These are phyloP conservation scores for Verticillium alfalfae DNA, from an alignment of 2,329 filamentous ascomycete genomes.

Conservation along the genomic window DNA sequence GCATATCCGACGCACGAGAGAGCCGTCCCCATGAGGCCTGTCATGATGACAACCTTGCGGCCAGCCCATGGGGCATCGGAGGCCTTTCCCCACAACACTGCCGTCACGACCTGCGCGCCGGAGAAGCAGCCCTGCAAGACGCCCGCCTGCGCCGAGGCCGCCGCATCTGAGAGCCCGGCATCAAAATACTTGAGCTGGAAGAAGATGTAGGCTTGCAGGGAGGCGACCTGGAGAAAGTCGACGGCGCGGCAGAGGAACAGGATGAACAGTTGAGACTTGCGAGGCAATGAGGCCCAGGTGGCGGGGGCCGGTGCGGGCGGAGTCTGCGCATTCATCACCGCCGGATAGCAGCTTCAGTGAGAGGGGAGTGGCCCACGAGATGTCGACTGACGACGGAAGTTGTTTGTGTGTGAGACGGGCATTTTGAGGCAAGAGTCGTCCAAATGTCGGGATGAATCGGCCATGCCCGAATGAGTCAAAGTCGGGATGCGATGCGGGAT, in stretches of 20 bases:
- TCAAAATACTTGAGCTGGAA: conserved; percentile 67
- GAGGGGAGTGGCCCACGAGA: too few species aligned
- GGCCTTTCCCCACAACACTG: conserved; percentile 46
- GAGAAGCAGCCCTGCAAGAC: conserved; percentile 67
- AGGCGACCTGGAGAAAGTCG: conserved; percentile 68
- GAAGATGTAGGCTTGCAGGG: conserved; percentile 66
- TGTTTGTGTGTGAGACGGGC: too few species aligned
- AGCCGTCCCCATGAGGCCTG: conserved; percentile 63
- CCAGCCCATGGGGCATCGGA: conserved; percentile 45
- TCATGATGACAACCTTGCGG: conserved; percentile 64
- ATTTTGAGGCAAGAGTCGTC: too few species aligned
- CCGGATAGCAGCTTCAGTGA: not conserved
- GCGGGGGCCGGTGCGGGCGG: not conserved
- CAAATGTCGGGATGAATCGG: too few species aligned
- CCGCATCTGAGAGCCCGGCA: conserved; percentile 50
- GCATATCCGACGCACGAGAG: conserved; percentile 66
- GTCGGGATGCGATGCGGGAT: too few species aligned
- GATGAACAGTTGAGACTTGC: conserved; percentile 65
- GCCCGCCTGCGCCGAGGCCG: conserved; percentile 29
- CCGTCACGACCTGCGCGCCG: conserved; percentile 67
- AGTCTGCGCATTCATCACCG: not conserved
- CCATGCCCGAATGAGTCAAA: too few species aligned
- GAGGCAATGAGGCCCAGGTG: conserved; percentile 66
- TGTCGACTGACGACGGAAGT: too few species aligned
- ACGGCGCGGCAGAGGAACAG: conserved; percentile 65